Conservation (phyloP, 2,329 filamentous ascomycete genomes). For the Cladosporium sp. region DNA sequence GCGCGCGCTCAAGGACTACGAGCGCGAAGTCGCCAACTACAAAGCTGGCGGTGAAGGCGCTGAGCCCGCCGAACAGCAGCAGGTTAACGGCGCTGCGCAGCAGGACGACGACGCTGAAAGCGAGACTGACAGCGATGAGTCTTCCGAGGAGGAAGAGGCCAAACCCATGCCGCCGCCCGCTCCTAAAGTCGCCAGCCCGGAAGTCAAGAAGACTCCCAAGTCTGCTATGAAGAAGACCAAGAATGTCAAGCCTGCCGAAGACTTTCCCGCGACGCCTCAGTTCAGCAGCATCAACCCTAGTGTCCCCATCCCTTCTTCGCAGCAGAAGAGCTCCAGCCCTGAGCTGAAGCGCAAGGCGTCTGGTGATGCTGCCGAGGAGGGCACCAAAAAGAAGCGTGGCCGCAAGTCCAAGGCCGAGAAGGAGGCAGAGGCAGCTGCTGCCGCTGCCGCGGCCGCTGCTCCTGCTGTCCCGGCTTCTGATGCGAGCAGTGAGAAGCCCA, state of each 20-base stretch:
- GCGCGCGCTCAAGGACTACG: slow-evolving; percentile 53
- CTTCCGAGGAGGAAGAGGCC: slow-evolving; percentile 31
- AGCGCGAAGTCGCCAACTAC: slow-evolving; percentile 53
- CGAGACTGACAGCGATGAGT: slow-evolving; percentile 20
- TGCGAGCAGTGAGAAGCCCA: slow-evolving; percentile 13
- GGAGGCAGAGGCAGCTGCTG: slow-evolving; percentile 16
- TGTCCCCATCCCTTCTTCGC: slow-evolving; percentile 18
- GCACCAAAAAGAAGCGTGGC: slow-evolving; percentile 32
- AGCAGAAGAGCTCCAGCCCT: slow-evolving; percentile 18
- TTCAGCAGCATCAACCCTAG: slow-evolving; percentile 23
- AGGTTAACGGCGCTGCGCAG: slow-evolving; percentile 31
- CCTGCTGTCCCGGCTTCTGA: slow-evolving; percentile 9
- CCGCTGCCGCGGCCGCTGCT: slow-evolving; percentile 14
- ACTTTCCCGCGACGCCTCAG: slow-evolving; percentile 16
- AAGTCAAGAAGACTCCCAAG: slow-evolving; percentile 30
- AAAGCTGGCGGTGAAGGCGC: slow-evolving; percentile 49
- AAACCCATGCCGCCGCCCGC: slow-evolving; percentile 29
- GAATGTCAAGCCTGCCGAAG: slow-evolving; percentile 22
- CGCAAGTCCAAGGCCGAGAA: slow-evolving; percentile 30
- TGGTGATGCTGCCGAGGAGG: slow-evolving; percentile 17
- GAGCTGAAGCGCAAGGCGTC: slow-evolving; percentile 29
- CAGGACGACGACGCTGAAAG: slow-evolving; percentile 19
- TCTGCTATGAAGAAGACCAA: slow-evolving; percentile 28
- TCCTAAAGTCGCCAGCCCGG: slow-evolving; percentile 23
- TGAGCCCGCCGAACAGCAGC: slow-evolving; percentile 31